Evolutionary conservation across 306 rosid genomes (phyloP), one percentile per base, ranked within the genome.

Genomic region (Pyrus communis): DNA sequence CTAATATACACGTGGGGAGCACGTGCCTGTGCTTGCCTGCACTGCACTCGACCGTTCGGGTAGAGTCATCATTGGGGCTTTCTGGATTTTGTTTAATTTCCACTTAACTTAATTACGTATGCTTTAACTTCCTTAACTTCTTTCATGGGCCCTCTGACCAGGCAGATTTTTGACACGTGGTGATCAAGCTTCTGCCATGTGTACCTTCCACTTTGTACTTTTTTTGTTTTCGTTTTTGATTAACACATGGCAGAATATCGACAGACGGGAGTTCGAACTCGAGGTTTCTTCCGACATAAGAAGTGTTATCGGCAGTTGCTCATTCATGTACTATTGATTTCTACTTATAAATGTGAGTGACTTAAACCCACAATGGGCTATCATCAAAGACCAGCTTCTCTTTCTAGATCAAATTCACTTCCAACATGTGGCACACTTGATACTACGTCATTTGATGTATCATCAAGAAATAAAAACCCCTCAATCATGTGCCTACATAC

Each of bases 31-130:
- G 21, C 42, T 52, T 52, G n/a, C 43, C 82, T 80, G 69, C 91
- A 84, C 88, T 84, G 59, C 84, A 70, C 76, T 86, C 83, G 93
- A 90, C 96, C 98, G 94, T 93, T 90, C 81, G 79, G 82, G 73
- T 71, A 17, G 57, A 73, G 13, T 69, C 77, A 75, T 75, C 78
- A 67, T 54, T 31, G 76, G 67, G n/a, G 12, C 11, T 2, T 75
- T 75, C 28, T 13, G 7, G 18, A 22, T 30, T 61, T 54, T 23
- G 35, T 11, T 70, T 31, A 30, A 31, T 45, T 31, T 28, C 22
- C 54, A 4, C 54, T 49, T 49, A 69, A 4, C 54, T 4, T 49
- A 69, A 68, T 77, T 45, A 70, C 25, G 65, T 2, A 49, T 18
- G 46, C 21, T 31, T 49, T 65, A 71, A 72, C 67, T 79, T 72